Conservation (phyloP, 2,329 filamentous ascomycete genomes). For the Exophiala sp. region DNA sequence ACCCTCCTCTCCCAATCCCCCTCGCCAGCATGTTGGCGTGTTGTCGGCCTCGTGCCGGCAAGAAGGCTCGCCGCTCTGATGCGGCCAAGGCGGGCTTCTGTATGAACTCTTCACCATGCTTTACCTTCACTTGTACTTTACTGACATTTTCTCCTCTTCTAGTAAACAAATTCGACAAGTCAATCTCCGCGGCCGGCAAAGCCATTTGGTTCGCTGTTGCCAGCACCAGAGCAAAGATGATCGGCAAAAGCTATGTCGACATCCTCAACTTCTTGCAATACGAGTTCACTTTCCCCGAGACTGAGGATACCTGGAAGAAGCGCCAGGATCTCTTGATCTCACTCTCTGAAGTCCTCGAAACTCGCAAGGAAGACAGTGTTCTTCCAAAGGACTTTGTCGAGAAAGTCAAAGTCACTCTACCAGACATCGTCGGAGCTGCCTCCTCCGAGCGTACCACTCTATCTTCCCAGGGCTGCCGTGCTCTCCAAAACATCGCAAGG, state of each 20-base stretch:
- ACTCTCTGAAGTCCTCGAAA: conserved; percentile 24
- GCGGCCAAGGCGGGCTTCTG: conserved; percentile 4
- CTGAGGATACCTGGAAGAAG: conserved; percentile 27
- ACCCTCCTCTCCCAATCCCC: neutral
- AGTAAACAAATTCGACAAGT: conserved; percentile 13
- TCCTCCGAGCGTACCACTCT: conserved; percentile 28
- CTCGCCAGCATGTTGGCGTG: neutral
- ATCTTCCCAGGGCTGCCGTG: conserved; percentile 22
- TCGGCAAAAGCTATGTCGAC: conserved; percentile 20
- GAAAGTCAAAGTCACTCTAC: conserved; percentile 24
- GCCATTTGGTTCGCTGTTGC: conserved; percentile 16
- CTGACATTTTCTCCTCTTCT: conserved; percentile 4
- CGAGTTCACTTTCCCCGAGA: conserved; percentile 23
- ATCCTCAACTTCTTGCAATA: conserved; percentile 23
- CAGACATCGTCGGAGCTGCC: conserved; percentile 24
- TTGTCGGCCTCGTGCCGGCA: neutral
- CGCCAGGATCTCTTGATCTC: conserved; percentile 24
- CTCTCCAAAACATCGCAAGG: conserved; percentile 19
- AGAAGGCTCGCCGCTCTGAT: neutral
- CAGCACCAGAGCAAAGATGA: conserved; percentile 23
- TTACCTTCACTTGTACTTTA: neutral
- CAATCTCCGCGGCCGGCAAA: conserved; percentile 13
- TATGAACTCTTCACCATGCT: conserved; percentile 1
- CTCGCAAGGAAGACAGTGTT: conserved; percentile 15
- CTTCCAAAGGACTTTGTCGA: conserved; percentile 25